Evolutionary conservation across 169 alveolate genomes (phyloP), one percentile per base, ranked within the genome.

Genomic region (Eimeria maxima): DNA sequence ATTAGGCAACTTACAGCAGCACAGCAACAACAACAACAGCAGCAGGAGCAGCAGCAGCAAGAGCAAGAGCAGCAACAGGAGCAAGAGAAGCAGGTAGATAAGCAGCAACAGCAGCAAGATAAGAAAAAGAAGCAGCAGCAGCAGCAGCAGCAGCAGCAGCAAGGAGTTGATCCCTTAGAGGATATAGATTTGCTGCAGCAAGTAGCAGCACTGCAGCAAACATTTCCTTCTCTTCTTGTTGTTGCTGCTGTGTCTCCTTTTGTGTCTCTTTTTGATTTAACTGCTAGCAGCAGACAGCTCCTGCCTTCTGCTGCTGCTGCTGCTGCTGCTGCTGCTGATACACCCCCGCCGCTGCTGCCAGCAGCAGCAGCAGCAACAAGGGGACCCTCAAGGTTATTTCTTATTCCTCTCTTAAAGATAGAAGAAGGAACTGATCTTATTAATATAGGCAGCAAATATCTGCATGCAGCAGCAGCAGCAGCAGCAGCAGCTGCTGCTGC

Each of bases 331-430:
- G 53, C 45, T 38, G 53, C n/a, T 8, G 7, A 20, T 38, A 27
- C 44, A 71, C 42, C 45, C 45, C 81, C 45, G 81, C 63, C 5
- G 60, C 88, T 7, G 63, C 88, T 22, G n/a, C 57, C 6, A 7
- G 50, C 88, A 38, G 60, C 88, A 44, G 86, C n/a, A 74, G 50
- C 86, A 74, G 50, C 63, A 22, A 27, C 47, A 5, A 67, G 81
- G 45, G 44, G 81, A 7, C 27, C 88, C 4, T 42, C 57, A 3
- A 38, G 29, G 6, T 18, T 76, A 14, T 22, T 76, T n/a, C 88
- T 76, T 29, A 44, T 38, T 76, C 88, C 88, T 14, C 20, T 33
- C 16, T 76, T 38, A 7, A 38, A 47, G 57, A 14, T 4, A 6
- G 53, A 8, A 44, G 86, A 74, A 24, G 86, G 38, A 5, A 5